phyloP scores from a whole-genome alignment of 1,139 yeast species.

The Torulaspora globosa region DNA sequence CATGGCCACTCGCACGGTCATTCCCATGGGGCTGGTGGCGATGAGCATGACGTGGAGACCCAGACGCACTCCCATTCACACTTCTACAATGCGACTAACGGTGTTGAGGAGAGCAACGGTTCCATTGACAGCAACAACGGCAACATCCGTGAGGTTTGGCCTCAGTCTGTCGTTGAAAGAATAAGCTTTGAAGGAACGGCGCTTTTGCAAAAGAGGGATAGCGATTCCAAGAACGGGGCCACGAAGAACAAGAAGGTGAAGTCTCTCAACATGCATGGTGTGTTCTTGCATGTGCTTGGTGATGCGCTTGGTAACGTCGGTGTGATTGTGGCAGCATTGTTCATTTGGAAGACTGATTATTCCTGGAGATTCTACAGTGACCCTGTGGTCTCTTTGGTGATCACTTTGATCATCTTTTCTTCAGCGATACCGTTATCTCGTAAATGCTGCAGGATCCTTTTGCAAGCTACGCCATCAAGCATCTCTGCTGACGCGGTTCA shows the following conservation, averaged over 20 bases:
- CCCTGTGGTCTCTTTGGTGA: conserved; percentile 78
- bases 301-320: conserved; percentile 96
- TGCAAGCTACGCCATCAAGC: conserved; percentile 88
- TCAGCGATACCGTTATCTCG: conserved; percentile 89
- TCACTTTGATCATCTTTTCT: conserved; percentile 82
- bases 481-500: conserved; percentile 73
- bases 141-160: conserved; percentile 30
- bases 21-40: conserved; percentile 45
- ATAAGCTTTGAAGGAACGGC: conserved; percentile 37
- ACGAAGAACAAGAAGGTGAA: conserved; percentile 24
- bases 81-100: conserved; percentile 15
- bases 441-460: conserved; percentile 76
- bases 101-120: conserved; percentile 15
- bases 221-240: conserved; percentile 4
- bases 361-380: conserved; percentile 85
- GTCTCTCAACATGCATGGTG: conserved; percentile 96
- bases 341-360: conserved; percentile 90
- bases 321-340: conserved; percentile 81
- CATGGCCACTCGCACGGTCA: conserved; percentile 70
- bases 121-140: conserved; percentile 15
- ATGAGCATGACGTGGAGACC: conserved; percentile 28
- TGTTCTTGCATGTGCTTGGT: conserved; percentile 88
- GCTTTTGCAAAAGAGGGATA: conserved; percentile 34
- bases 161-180: conserved; percentile 30
- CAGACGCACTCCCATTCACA: conserved; percentile 12